Base-by-base conservation (phyloP, 2,329 filamentous ascomycete genomes). In the Hymenoscyphus repandus region DNA sequence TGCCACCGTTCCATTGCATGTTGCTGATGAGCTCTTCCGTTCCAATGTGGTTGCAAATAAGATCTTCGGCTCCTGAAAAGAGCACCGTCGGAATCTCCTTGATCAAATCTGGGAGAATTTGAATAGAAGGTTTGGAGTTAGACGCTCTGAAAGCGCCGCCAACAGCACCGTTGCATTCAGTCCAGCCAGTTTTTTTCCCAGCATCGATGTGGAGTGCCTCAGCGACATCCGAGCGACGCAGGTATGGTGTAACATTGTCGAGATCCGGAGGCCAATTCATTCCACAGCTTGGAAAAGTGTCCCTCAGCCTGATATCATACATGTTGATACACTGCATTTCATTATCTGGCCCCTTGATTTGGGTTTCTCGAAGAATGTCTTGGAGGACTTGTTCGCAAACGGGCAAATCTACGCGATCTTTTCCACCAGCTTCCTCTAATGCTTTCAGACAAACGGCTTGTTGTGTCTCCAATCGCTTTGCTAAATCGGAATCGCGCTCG, bases 181-280 rank as follows among this genome's bases (percentile, higher is more conserved):
- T 77, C 93, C 95, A 99, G 18, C 93, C 93, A 0, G 88, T 87
- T 58, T 81, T 83, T 67, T 95, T 95, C 61, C 86, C 86, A 0
- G 76, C 65, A 63, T 90, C 87, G 68, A 99, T 81, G 66, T 99
- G 88, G 33, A 99, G 75, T 0, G 93, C 93, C 4, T 75, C 64
- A 22, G 81, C 74, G 12, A 99, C 93, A 43, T 96, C 90, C n/a
- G 75, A 64, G 50, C 85, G 84, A 51, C 88, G 86, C 47, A 99
- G 79, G 68, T 97, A 99, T 0, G 90, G 89, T 5, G 82, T 88
- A 18, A 99, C 80, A 45, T 79, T 66, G 42, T 70, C 69, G 63
- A 99, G 75, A 70, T 99, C 93, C 57, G 90, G 87, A 31, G 93
- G 93, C 95, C 95, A 99, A 72, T 90, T 92, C 91, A 96, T 96